A percentile compares a stretch with the other conserved stretches of the same genome.
Evolutionary conservation across 2,329 filamentous ascomycete species (phyloP).

Genomic region (Cadophora malorum): DNA sequence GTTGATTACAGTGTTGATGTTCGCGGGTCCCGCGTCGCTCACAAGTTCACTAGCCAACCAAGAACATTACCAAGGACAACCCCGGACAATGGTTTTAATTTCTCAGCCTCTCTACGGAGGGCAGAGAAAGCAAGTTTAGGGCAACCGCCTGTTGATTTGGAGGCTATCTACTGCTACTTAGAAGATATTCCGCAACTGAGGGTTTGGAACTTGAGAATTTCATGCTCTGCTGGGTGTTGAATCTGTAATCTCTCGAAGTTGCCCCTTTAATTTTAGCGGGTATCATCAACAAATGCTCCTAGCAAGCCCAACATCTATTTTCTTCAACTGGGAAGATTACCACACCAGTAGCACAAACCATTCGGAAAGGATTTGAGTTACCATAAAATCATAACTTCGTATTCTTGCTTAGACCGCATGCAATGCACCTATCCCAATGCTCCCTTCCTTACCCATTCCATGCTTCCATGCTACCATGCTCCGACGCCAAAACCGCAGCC

Average conservation of each 20-base stretch:
- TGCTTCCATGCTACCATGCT: constrained; percentile 25
- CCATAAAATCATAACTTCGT: constrained; percentile 10
- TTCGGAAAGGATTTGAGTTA: background rate
- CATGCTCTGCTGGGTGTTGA: too few species aligned
- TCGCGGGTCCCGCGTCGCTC: background rate
- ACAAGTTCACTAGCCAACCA: constrained; percentile 2
- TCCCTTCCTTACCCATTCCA: constrained; percentile 27
- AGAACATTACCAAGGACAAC: background rate
- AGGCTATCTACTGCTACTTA: too few species aligned
- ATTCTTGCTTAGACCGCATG: background rate
- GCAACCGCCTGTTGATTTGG: background rate
- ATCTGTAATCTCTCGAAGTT: background rate
- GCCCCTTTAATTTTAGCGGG: background rate
- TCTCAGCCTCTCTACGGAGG: too few species aligned
- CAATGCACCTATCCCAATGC: constrained; percentile 17
- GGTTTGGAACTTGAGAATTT: too few species aligned
- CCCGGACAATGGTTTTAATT: background rate
- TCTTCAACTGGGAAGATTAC: background rate
- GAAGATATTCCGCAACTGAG: too few species aligned
- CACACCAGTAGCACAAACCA: too few species aligned
- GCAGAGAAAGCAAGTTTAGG: background rate
- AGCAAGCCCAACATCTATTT: too few species aligned
- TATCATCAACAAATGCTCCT: background rate
- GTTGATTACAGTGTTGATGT: constrained; percentile 13
- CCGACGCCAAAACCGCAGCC: constrained; percentile 31